Evolutionary conservation across 768 basidiomycete species (phyloP).

Genomic region (Pisolithus sp.): DNA sequence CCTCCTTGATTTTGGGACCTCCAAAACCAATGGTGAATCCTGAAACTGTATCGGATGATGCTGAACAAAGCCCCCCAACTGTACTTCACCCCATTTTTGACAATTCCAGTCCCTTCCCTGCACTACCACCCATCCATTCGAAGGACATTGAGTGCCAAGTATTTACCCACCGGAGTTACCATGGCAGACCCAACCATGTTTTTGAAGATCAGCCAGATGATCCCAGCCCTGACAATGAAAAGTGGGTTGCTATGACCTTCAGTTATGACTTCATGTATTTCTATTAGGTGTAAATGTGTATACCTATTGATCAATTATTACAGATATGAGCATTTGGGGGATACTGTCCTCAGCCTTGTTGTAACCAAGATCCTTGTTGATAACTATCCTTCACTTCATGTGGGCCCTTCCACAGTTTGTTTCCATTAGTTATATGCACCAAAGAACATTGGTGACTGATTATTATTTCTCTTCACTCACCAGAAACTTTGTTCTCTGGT

Average conservation of each 20-base stretch:
- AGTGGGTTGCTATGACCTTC: conserved; percentile 35
- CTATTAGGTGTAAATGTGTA: too few species aligned
- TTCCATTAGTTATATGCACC: background rate
- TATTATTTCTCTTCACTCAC: background rate
- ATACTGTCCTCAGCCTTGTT: conserved; percentile 61
- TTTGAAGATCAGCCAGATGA: conserved; percentile 73
- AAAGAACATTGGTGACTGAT: background rate
- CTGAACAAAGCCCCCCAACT: background rate
- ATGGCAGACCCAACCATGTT: conserved; percentile 62
- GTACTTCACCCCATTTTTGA: conserved; percentile 25
- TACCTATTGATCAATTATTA: background rate
- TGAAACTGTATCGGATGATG: background rate
- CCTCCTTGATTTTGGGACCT: too few species aligned
- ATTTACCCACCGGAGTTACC: conserved; percentile 72
- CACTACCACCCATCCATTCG: conserved; percentile 51
- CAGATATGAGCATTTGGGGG: conserved; percentile 75
- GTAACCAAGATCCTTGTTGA: conserved; percentile 61
- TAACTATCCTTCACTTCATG: conserved; percentile 61
- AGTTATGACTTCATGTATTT: too few species aligned
- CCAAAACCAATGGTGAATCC: background rate
- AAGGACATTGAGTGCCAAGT: conserved; percentile 44
- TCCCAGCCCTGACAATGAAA: conserved; percentile 77
- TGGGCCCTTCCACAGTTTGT: conserved; percentile 74
- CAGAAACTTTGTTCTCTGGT: conserved; percentile 77
- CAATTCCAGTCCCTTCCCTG: conserved; percentile 35